Base-by-base conservation (phyloP, 2,329 filamentous ascomycete species). In the Aspergillus costaricaensis region DNA sequence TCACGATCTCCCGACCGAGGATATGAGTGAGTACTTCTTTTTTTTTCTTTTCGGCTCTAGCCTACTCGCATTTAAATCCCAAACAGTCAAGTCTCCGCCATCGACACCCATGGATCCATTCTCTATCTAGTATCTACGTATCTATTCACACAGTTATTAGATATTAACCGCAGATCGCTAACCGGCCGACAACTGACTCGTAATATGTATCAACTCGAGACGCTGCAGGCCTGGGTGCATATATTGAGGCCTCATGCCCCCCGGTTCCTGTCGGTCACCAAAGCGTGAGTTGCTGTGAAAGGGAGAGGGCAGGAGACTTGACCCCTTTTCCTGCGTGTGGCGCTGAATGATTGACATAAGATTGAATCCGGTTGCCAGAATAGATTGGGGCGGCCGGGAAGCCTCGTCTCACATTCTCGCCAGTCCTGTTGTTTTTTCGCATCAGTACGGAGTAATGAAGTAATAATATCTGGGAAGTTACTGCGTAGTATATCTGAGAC, bases 331-430 rank as follows among this genome's bases (percentile, higher is more conserved):
- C 27, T 48, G 53, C 25, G 50, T 25, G 62, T 64, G 62, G 62
- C 62, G 62, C 52, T 60, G 55, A 41, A 64, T 62, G 62, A 62
- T 64, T 64, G 62, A 38, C 59, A 50, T 61, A 54, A 55, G 55
- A 60, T 58, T 59, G 62, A 44, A 49, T 39, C 51, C 51, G 56
- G 52, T 39, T 53, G 55, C 39, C 39, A 39, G 23, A 21, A 25
- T 25, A 36, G 32, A 56, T 56, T 62, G 51, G 41, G 41, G 41
- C 41, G 41, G 58, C n/a, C 55, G 39, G 15, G 43, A 27, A 15
- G 25, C 27, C 38, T 55, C 53, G 61, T 60, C 58, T 62, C 61
- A 62, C 55, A 60, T 62, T 62, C 61, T 41, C 48, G 36, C 36
- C 27, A 23, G 30, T 41, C 12, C n/a, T 49, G 21, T 38, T 21